Conservation (phyloP, 1,284 basidiomycete genomes). For the Ustilago esculenta region DNA sequence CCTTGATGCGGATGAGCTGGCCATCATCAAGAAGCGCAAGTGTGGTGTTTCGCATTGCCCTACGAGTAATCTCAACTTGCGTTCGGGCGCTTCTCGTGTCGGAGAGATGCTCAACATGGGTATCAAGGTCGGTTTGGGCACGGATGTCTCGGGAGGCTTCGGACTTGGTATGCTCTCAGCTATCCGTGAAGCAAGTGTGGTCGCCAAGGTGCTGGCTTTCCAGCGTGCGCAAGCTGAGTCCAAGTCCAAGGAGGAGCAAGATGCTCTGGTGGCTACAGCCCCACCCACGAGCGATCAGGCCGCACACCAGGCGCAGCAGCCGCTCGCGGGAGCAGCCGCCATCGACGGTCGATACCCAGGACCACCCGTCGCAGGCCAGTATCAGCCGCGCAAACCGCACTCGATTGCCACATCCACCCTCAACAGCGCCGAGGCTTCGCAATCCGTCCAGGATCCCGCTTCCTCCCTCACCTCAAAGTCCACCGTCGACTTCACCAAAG, state of each 20-base stretch:
- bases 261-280: conserved; percentile 9
- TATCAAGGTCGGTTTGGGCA: conserved; percentile 85
- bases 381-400: conserved; percentile 35
- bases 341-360: conserved; percentile 43
- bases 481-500: conserved; percentile 71
- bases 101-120: conserved; percentile 82
- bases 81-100: conserved; percentile 82
- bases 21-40: conserved; percentile 75
- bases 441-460: conserved; percentile 29
- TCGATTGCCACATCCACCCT: conserved; percentile 39
- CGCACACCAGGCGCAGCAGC: conserved; percentile 16
- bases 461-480: conserved; percentile 23
- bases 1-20: conserved; percentile 77
- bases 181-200: conserved; percentile 82
- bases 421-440: conserved; percentile 23
- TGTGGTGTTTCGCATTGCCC: conserved; percentile 93
- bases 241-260: conserved; percentile 33
- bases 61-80: conserved; percentile 84
- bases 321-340: conserved; percentile 25
- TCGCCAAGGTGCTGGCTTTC: conserved; percentile 77
- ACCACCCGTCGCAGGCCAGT: conserved; percentile 43
- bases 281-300: conserved; percentile 28
- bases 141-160: conserved; percentile 90
- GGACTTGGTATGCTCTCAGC: conserved; percentile 83
- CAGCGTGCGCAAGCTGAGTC: conserved; percentile 39